Evolutionary conservation across 148 eudicot genomes (phyloP).

Genomic region (Rhododendron griersonianum): DNA sequence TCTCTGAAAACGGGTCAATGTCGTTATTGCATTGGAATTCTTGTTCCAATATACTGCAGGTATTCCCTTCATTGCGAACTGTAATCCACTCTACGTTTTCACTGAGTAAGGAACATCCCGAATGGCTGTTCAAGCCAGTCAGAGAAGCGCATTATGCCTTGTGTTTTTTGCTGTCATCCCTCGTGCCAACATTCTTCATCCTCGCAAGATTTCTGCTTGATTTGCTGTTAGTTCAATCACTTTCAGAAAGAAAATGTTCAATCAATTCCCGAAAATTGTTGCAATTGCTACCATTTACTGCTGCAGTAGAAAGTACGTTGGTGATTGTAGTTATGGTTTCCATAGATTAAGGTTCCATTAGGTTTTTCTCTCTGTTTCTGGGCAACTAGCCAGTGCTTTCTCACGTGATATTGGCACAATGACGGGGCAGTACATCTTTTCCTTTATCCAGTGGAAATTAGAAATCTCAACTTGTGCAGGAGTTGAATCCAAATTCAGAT

Average conservation of each 20-base stretch:
- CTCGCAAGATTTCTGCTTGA: not conserved
- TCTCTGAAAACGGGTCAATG: too few species aligned
- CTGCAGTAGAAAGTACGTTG: not conserved
- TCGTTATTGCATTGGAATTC: too few species aligned
- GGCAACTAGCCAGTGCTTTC: not conserved
- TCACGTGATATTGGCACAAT: not conserved
- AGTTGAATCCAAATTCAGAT: not conserved
- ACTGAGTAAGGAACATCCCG: too few species aligned
- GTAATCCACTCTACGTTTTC: too few species aligned
- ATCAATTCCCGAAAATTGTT: not conserved
- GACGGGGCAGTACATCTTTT: not conserved
- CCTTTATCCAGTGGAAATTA: not conserved
- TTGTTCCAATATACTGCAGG: too few species aligned
- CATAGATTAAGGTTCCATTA: not conserved
- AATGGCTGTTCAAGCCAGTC: too few species aligned
- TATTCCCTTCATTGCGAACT: too few species aligned
- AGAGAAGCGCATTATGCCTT: conserved; percentile 52
- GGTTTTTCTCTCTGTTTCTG: not conserved
- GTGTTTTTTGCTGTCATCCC: conserved; percentile 69
- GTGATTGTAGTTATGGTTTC: not conserved
- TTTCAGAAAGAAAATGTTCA: too few species aligned
- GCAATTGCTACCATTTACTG: not conserved
- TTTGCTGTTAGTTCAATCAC: not conserved
- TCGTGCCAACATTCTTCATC: not conserved
- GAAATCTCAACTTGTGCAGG: too few species aligned